Evolutionary conservation across 129 eudicot genomes (phyloP).

Genomic region (Chrysanthemum lavandulifolium): DNA sequence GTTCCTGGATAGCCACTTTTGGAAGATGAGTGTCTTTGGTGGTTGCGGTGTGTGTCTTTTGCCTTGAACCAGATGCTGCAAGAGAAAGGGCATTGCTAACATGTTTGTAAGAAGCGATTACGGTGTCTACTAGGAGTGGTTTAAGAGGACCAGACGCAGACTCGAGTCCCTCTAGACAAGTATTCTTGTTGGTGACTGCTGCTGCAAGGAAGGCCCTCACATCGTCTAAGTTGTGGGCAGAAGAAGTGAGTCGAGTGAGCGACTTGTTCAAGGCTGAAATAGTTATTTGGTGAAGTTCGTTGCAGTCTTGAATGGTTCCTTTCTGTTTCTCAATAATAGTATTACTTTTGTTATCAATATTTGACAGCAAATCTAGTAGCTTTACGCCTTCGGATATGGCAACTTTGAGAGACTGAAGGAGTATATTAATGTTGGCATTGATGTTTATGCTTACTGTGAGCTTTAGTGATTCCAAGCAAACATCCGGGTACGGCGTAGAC

Average conservation of each 20-base stretch:
- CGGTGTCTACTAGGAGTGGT: conserved; percentile 41
- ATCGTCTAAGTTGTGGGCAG: conserved; percentile 34
- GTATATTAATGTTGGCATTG: conserved; percentile 29
- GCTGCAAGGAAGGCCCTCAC: conserved; percentile 72
- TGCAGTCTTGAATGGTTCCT: conserved; percentile 80
- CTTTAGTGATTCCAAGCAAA: conserved; percentile 54
- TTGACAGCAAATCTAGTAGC: conserved; percentile 45
- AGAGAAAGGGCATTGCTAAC: conserved; percentile 73
- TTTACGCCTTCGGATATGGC: conserved; percentile 60
- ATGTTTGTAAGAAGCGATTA: conserved; percentile 46
- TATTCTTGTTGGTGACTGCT: conserved; percentile 73
- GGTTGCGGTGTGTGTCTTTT: not conserved
- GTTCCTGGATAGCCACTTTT: not conserved
- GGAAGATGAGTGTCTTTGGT: not conserved
- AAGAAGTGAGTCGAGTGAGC: conserved; percentile 22
- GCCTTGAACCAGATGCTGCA: conserved; percentile 11
- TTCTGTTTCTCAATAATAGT: conserved; percentile 58
- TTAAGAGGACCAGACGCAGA: conserved; percentile 72
- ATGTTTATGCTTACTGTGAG: conserved; percentile 62
- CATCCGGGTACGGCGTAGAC: conserved; percentile 76
- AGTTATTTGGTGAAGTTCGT: conserved; percentile 73
- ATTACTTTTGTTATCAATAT: not conserved
- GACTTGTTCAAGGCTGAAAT: conserved; percentile 48
- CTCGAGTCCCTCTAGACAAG: conserved; percentile 81
- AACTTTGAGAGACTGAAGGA: conserved; percentile 58